Conservation (phyloP, 139 green algal species). For the Diplosphaera chodatii region DNA sequence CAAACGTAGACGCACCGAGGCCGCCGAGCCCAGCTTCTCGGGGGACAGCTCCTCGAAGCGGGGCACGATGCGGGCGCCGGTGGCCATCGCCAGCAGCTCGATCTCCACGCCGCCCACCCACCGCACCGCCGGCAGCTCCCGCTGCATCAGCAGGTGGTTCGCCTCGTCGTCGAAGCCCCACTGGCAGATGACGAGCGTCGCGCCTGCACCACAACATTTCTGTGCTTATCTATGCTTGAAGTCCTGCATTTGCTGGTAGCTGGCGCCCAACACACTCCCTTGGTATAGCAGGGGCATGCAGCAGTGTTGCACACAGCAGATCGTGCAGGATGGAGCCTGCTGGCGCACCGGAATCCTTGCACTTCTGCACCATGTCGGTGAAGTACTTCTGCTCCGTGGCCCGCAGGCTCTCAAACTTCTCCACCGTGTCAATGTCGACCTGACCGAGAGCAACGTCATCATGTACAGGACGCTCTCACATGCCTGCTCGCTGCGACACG, state of each 20-base stretch:
- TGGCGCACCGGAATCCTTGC: slow-evolving; percentile 68
- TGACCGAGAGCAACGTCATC: too few species aligned
- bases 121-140: slow-evolving; percentile 85
- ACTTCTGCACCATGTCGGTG: slow-evolving; percentile 94
- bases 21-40: slow-evolving; percentile 90
- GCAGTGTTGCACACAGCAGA: too few species aligned
- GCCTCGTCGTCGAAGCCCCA: slow-evolving; percentile 99
- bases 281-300: too few species aligned
- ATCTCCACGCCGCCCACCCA: slow-evolving; percentile 98
- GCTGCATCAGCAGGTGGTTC: slow-evolving; percentile 96
- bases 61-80: slow-evolving; percentile 91
- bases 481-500: too few species aligned
- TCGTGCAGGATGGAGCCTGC: too few species aligned
- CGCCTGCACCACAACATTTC: slow-evolving; percentile 32
- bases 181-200: slow-evolving; percentile 92
- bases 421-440: slow-evolving; percentile 95
- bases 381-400: slow-evolving; percentile 93
- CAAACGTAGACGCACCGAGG: slow-evolving; percentile 69
- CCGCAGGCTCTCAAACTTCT: slow-evolving; percentile 94
- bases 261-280: too few species aligned
- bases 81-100: slow-evolving; percentile 97
- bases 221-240: too few species aligned
- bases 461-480: not conserved
- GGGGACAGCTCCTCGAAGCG: slow-evolving; percentile 76
- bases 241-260: too few species aligned